Conservation (phyloP, 2,329 filamentous ascomycete species). For the Penicillium griseofulvum region DNA sequence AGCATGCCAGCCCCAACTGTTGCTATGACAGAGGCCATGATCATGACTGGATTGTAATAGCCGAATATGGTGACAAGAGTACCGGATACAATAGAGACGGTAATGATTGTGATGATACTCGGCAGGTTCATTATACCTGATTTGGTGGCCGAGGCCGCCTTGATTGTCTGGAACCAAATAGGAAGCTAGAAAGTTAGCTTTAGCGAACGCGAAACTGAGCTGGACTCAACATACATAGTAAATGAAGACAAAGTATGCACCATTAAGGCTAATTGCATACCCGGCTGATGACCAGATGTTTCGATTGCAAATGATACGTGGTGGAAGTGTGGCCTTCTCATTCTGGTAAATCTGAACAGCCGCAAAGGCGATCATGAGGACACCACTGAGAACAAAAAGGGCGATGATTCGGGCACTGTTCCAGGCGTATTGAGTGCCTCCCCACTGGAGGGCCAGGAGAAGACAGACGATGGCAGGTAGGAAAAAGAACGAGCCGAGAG, state of each 20-base stretch:
- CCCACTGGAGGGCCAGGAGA: slow-evolving; percentile 28
- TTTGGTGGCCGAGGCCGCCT: slow-evolving; percentile 21
- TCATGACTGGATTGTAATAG: slow-evolving; percentile 33
- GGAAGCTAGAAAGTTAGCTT: slow-evolving; percentile 21
- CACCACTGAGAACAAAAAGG: slow-evolving; percentile 21
- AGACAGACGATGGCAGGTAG: slow-evolving; percentile 27
- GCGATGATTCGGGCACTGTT: slow-evolving; percentile 23
- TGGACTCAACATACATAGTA: slow-evolving; percentile 13
- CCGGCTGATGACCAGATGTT: slow-evolving; percentile 33
- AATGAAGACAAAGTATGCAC: slow-evolving; percentile 14
- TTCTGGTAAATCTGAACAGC: slow-evolving; percentile 47
- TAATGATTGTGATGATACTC: slow-evolving; percentile 20
- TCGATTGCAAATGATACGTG: slow-evolving; percentile 50
- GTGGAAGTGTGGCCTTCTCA: slow-evolving; percentile 52
- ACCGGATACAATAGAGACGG: slow-evolving; percentile 12
- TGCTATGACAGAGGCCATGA: slow-evolving; percentile 19
- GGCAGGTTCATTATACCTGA: slow-evolving; percentile 29
- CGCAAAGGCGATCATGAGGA: slow-evolving; percentile 44
- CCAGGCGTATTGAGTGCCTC: slow-evolving; percentile 27
- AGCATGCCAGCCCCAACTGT: slow-evolving; percentile 28
- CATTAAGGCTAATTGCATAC: slow-evolving; percentile 25
- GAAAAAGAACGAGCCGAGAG: slow-evolving; percentile 38
- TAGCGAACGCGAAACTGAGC: neutral
- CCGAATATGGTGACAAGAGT: slow-evolving; percentile 16
- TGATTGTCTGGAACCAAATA: slow-evolving; percentile 33